Evolutionary conservation across 2,329 filamentous ascomycete species (phyloP).

Genomic region (Exophiala calicioides): DNA sequence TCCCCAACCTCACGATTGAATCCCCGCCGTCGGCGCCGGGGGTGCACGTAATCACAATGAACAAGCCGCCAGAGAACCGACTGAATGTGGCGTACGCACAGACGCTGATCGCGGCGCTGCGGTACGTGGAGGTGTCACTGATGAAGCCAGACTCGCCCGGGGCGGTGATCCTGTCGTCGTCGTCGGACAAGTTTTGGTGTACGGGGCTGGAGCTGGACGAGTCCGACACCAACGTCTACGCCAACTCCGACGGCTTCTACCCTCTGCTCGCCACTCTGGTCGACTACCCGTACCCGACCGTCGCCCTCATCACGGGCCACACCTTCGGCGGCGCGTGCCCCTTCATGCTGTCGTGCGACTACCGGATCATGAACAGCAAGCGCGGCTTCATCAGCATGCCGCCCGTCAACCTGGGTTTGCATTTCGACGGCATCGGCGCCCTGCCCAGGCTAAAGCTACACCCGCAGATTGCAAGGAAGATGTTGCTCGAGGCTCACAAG

Average conservation of each 20-base stretch:
- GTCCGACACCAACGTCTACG: constrained; percentile 52
- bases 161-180: constrained; percentile 55
- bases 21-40: constrained; percentile 33
- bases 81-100: constrained; percentile 54
- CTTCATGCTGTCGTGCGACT: constrained; percentile 51
- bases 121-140: constrained; percentile 45
- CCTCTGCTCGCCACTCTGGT: constrained; percentile 54
- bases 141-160: constrained; percentile 52
- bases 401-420: constrained; percentile 56
- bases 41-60: constrained; percentile 57
- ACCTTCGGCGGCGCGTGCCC: constrained; percentile 53
- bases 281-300: constrained; percentile 52
- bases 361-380: constrained; percentile 50
- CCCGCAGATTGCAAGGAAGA: constrained; percentile 55
- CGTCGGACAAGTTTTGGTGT: constrained; percentile 48
- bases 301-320: constrained; percentile 51
- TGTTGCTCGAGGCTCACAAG: constrained; percentile 57
- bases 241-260: constrained; percentile 60
- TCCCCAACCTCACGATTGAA: constrained; percentile 28
- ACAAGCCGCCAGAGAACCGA: constrained; percentile 57
- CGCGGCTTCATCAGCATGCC: constrained; percentile 55
- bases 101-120: constrained; percentile 54
- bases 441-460: constrained; percentile 55
- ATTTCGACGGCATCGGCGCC: constrained; percentile 57
- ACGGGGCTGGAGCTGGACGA: constrained; percentile 53